phyloP scores from a whole-genome alignment of 257 asterid species.

The Petrea volubilis region DNA sequence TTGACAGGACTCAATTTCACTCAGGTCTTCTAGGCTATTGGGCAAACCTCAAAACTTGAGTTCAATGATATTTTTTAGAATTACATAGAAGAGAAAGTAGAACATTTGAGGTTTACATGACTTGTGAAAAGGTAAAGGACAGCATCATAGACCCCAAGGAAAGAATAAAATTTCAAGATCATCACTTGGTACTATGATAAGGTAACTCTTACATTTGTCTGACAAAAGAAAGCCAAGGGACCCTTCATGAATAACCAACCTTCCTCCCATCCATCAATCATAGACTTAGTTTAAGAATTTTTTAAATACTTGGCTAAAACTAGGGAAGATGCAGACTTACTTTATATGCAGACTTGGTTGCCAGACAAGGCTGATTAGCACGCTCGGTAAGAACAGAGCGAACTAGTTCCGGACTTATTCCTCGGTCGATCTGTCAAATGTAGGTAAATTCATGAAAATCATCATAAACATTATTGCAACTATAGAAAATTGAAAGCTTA shows the following conservation, averaged over 20 bases:
- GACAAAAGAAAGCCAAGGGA: neutral
- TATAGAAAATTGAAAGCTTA: neutral
- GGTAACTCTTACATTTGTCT: too few relatives aligned
- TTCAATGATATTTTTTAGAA: constrained; percentile 13
- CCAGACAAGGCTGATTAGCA: constrained; percentile 75
- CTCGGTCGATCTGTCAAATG: constrained; percentile 76
- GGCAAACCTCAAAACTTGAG: neutral
- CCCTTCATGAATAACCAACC: neutral
- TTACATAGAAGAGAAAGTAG: neutral
- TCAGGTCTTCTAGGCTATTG: neutral
- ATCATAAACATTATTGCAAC: constrained; percentile 11
- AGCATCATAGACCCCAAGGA: neutral
- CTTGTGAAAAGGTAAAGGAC: neutral
- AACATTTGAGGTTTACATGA: neutral
- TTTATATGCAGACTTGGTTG: constrained; percentile 69
- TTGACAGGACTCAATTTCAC: too few relatives aligned
- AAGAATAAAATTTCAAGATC: neutral
- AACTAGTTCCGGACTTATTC: constrained; percentile 81
- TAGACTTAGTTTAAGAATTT: neutral
- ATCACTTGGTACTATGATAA: neutral
- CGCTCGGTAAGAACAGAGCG: constrained; percentile 91
- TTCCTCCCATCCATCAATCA: neutral
- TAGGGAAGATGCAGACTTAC: constrained; percentile 38
- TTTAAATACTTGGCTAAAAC: neutral
- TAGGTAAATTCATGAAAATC: constrained; percentile 24